phyloP scores from a whole-genome alignment of 305 asterid species.

The Fraxinus paxiana region DNA sequence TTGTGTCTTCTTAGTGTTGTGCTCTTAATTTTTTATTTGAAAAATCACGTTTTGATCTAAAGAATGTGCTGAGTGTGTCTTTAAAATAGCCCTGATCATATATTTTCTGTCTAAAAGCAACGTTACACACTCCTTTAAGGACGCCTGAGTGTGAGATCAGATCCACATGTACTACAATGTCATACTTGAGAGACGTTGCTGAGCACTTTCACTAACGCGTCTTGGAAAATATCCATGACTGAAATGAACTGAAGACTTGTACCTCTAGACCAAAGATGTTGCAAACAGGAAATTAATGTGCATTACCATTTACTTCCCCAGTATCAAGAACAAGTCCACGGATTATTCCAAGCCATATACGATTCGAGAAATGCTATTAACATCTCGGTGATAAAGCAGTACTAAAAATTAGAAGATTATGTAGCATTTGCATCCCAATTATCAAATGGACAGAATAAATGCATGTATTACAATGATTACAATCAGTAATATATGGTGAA shows the following conservation, averaged over 20 bases:
- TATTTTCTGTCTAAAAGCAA: not conserved
- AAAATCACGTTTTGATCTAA: not conserved
- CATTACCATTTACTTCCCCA: not conserved
- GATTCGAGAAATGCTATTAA: not conserved
- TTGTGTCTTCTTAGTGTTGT: not conserved
- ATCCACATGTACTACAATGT: not conserved
- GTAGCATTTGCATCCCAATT: not conserved
- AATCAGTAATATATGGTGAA: not conserved
- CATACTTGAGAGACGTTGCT: not conserved
- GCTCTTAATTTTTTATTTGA: not conserved
- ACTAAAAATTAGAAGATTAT: not conserved
- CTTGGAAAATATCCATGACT: not conserved
- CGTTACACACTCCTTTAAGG: not conserved
- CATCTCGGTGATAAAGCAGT: conserved; percentile 2
- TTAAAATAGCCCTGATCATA: not conserved
- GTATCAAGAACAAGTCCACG: not conserved
- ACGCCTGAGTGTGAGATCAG: not conserved
- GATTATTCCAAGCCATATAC: not conserved
- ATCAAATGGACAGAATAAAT: not conserved
- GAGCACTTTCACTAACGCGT: not conserved
- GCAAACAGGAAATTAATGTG: not conserved
- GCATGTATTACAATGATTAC: not conserved
- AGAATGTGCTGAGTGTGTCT: not conserved
- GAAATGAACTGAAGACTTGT: not conserved
- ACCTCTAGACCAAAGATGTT: not conserved